These are phyloP conservation scores for Aaosphaeria pasadenensis DNA, from an alignment of 2,329 filamentous ascomycete genomes.

Conservation along the genomic window DNA sequence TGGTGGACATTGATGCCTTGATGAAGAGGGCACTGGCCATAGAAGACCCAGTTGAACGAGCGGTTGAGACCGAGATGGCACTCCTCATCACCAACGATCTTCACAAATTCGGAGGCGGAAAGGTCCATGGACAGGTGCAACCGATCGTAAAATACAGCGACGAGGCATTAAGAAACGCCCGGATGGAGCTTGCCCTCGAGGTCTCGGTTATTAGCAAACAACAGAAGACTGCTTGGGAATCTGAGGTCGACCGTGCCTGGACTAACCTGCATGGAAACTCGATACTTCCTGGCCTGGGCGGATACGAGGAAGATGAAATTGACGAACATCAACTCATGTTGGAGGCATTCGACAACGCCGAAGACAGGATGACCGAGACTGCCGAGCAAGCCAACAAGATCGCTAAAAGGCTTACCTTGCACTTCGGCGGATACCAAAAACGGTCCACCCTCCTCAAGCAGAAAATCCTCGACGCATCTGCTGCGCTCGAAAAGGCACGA, in stretches of 20 bases:
- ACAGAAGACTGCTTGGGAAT: constrained; percentile 46
- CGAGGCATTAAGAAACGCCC: constrained; percentile 68
- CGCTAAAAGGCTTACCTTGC: constrained; percentile 87
- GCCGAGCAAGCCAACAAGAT: constrained; percentile 82
- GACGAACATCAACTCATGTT: constrained; percentile 65
- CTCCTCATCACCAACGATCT: constrained; percentile 81
- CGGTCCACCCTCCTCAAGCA: constrained; percentile 75
- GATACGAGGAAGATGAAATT: constrained; percentile 74
- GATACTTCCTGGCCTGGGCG: constrained; percentile 73
- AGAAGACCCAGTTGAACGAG: constrained; percentile 61
- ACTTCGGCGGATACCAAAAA: constrained; percentile 87
- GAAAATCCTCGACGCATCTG: constrained; percentile 74
- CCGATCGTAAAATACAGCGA: constrained; percentile 67
- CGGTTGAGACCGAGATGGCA: constrained; percentile 75
- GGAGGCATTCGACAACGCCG: constrained; percentile 71
- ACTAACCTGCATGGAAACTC: constrained; percentile 45
- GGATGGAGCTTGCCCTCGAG: constrained; percentile 73
- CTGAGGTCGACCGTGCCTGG: constrained; percentile 46
- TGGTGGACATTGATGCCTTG: constrained; percentile 68
- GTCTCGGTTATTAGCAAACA: constrained; percentile 52
- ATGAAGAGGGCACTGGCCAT: constrained; percentile 61
- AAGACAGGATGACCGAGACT: constrained; percentile 68
- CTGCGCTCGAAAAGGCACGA: constrained; percentile 70
- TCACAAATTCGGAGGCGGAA: constrained; percentile 66
- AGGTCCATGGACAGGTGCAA: constrained; percentile 60